Base-by-base conservation (phyloP, 345 rosid genomes). In the Triadica sebifera region DNA sequence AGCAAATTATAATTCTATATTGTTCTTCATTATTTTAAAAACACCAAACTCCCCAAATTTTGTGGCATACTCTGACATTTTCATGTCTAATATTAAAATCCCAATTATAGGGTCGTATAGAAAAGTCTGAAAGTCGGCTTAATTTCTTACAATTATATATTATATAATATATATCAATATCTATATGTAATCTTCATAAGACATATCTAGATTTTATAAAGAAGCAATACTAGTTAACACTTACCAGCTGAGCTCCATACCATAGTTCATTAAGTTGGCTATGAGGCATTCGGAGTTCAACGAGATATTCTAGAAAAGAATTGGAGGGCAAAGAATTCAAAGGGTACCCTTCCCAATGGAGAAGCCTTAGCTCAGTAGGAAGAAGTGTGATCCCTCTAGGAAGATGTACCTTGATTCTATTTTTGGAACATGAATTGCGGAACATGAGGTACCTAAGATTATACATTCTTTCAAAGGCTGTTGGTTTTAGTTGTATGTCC, bases 341-440 rank as follows among this genome's bases (percentile, higher is more conserved):
- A 50, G 72, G 72, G 47, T 15, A 69, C 4, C 17, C 8, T 8
- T 34, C 12, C 72, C 72, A 69, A 13, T 6, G 15, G 1, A 69
- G 46, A 69, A 13, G 10, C 7, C 72, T 45, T 13, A 69, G 72
- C 72, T 53, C 60, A 10, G 34, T 20, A 10, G 72, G 72, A 29
- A 69, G 72, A 51, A 43, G 37, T 12, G 34, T 22, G 5, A 69
- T 61, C 4, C 60, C 72, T 7, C 19, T n/a, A 4, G 47, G 72
- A 69, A 51, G 25, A 9, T n/a, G 24, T 22, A 66, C 25, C 37
- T 8, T 20, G 12, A 16, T 10, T 64, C 6, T 43, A 7, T 3
- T 22, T 9, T 9, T 1, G 1, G 1, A 46, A 43, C 9, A 6
- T 17, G 8, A n/a, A 52, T 17, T 52, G 59, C 5, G 0, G 59